Base-by-base conservation (phyloP, 2,329 filamentous ascomycete species). In the Pseudocercospora pini-densiflorae region DNA sequence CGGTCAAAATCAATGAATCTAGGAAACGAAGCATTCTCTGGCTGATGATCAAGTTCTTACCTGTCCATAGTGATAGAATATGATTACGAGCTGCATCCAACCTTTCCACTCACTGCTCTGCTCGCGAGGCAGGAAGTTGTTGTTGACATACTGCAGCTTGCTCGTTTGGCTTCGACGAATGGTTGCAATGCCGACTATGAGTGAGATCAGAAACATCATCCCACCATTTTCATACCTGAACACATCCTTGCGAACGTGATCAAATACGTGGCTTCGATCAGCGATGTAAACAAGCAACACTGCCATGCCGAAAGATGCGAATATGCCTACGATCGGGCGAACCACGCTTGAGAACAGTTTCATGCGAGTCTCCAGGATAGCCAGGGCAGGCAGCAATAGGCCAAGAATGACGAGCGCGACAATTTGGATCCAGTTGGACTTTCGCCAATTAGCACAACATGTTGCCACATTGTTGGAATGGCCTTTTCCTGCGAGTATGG, bases 31-130 rank as follows among this genome's bases (percentile, higher is more conserved):
- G 84, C 21, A 84, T 82, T 27, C 86, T 85, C 74, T 36, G 33
- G 12, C 9, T 36, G 33, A 36, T 36, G 33, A 36, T 36, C 10
- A 36, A 36, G 33, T 36, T 12, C 33, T 40, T 40, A 51, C 47
- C 23, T 51, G 47, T 10, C 47, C 47, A 24, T 87, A 89, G 67
- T 88, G 84, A 71, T 88, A 89, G 8, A 87, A 77, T 16, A 88
- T 77, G 51, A 86, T 79, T n/a, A 83, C 76, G 12, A 82, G 80
- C 69, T 89, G 87, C 85, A 90, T 87, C 81, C 86, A 85, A 1
- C 88, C 88, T 77, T 89, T 90, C 83, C 87, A 89, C 74, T 90
- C 88, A 68, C 89, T 83, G 0, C 85, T 86, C 70, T 89, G 86
- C 54, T 84, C 80, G 59, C 87, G 81, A 0, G 84, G 81, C 5